phyloP scores from a whole-genome alignment of 2,329 filamentous ascomycete species.

The Beauveria caledonica region DNA sequence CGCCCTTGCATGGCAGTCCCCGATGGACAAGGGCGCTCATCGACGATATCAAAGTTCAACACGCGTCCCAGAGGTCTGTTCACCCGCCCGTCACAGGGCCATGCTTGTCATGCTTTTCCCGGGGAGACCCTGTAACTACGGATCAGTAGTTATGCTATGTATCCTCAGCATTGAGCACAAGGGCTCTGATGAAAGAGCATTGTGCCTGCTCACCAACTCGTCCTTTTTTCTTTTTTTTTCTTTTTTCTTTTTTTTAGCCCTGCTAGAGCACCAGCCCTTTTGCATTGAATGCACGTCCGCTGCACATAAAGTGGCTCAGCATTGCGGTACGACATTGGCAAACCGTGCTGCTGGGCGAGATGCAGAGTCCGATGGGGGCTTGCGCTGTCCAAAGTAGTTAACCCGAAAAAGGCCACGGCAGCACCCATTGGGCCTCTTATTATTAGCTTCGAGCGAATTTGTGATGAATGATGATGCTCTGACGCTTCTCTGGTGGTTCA shows the following conservation, averaged over 20 bases:
- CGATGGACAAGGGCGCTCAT: not conserved
- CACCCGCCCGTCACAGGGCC: not conserved
- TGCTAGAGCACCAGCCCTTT: not conserved
- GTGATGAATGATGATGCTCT: not conserved
- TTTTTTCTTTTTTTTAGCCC: too few species aligned
- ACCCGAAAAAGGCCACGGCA: too few species aligned
- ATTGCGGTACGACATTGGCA: not conserved
- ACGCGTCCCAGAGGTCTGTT: not conserved
- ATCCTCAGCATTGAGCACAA: too few species aligned
- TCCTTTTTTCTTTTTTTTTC: too few species aligned
- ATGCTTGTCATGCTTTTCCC: not conserved
- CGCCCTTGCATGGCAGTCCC: not conserved
- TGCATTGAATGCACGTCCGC: conserved; percentile 6
- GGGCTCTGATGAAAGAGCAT: not conserved
- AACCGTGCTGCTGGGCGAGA: not conserved
- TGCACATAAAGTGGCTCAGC: not conserved
- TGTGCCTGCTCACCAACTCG: not conserved
- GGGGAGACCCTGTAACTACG: not conserved
- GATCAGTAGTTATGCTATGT: too few species aligned
- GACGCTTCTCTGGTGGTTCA: not conserved
- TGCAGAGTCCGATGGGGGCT: not conserved
- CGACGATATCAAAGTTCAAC: not conserved
- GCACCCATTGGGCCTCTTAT: too few species aligned
- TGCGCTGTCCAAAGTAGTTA: not conserved
- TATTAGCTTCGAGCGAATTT: too few species aligned